These are phyloP conservation scores for Cynanchum wilfordii DNA, from an alignment of 257 asterid genomes.

Conservation along the genomic window DNA sequence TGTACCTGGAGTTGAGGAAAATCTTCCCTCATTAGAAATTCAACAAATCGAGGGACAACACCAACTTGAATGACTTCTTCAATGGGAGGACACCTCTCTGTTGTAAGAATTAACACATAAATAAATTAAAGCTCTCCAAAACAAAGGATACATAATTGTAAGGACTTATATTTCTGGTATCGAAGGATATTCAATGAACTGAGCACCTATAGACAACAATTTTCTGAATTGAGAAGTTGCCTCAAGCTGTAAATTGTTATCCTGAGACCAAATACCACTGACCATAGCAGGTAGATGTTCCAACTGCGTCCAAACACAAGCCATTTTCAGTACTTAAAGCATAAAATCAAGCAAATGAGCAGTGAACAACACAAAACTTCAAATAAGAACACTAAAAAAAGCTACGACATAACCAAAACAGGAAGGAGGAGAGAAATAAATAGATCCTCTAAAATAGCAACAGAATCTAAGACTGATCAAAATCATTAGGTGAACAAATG, in stretches of 20 bases:
- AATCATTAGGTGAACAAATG: not conserved
- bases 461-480: not conserved
- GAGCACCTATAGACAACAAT: slow-evolving; percentile 69
- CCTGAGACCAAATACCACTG: slow-evolving; percentile 59
- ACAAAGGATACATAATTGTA: not conserved
- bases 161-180: not conserved
- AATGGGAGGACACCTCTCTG: slow-evolving; percentile 88
- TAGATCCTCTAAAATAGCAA: not conserved
- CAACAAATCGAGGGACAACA: slow-evolving; percentile 80
- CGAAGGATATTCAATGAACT: not conserved
- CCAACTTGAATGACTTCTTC: slow-evolving; percentile 81
- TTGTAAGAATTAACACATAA: not conserved
- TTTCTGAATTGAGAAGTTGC: slow-evolving; percentile 74
- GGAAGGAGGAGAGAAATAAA: not conserved
- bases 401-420: not conserved
- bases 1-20: slow-evolving; percentile 79
- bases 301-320: slow-evolving; percentile 36
- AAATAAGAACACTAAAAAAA: not conserved
- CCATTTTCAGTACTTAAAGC: not conserved
- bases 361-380: not conserved
- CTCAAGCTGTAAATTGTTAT: slow-evolving; percentile 54
- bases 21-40: slow-evolving; percentile 73
- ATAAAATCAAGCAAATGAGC: not conserved
- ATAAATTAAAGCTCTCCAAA: not conserved
- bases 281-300: slow-evolving; percentile 72